phyloP scores from a whole-genome alignment of 2,329 filamentous ascomycete genomes.

The Aureobasidium vineae region DNA sequence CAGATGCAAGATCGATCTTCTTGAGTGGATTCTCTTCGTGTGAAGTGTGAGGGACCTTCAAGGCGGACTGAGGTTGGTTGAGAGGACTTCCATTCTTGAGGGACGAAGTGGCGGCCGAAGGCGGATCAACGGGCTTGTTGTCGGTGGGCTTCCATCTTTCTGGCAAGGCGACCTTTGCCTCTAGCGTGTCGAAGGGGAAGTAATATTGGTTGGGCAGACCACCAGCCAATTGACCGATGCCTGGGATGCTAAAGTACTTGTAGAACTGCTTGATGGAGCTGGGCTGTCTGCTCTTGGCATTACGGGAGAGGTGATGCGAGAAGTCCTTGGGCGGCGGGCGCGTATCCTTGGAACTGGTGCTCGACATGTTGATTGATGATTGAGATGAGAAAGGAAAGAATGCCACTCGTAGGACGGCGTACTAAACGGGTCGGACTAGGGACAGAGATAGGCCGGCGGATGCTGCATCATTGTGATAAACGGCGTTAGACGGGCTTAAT shows the following conservation, averaged over 20 bases:
- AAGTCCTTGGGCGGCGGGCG: constrained; percentile 64
- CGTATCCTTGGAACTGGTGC: constrained; percentile 29
- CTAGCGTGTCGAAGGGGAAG: constrained; percentile 89
- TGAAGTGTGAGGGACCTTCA: constrained; percentile 70
- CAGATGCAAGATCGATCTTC: constrained; percentile 77
- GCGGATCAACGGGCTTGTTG: constrained; percentile 57
- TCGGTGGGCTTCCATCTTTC: constrained; percentile 70
- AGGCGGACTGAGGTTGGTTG: constrained; percentile 40
- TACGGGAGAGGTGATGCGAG: constrained; percentile 72
- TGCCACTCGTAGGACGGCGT: not conserved
- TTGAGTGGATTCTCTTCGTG: constrained; percentile 57
- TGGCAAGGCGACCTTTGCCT: constrained; percentile 73
- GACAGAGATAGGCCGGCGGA: constrained; percentile 17
- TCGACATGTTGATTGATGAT: constrained; percentile 2
- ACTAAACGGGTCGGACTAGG: not conserved
- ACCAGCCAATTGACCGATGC: constrained; percentile 61
- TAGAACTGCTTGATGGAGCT: constrained; percentile 79
- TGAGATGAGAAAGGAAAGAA: not conserved
- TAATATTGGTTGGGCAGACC: constrained; percentile 73
- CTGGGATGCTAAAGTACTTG: constrained; percentile 71
- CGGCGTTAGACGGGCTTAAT: constrained; percentile 9
- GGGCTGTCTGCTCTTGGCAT: constrained; percentile 62
- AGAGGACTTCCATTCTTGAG: constrained; percentile 32
- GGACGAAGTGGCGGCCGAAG: constrained; percentile 42
- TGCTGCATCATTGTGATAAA: not conserved